phyloP scores from a whole-genome alignment of 768 basidiomycete species.

The Mrakia blollopis region DNA sequence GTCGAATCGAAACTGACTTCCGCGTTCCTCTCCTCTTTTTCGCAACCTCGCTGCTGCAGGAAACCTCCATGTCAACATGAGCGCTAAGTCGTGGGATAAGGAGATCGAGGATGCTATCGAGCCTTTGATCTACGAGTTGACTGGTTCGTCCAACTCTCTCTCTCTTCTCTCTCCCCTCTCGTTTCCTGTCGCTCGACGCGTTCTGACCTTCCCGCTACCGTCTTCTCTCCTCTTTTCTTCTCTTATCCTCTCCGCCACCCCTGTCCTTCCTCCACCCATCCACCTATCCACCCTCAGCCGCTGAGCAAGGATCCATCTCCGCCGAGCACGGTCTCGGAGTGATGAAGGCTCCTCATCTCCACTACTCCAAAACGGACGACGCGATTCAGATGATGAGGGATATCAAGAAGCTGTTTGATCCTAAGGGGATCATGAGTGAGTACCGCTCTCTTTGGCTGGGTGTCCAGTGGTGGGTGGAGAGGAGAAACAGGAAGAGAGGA shows the following conservation, averaged over 20 bases:
- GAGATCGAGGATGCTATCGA: conserved; percentile 85
- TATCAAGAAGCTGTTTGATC: conserved; percentile 85
- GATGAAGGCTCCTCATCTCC: conserved; percentile 85
- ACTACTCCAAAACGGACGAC: conserved; percentile 73
- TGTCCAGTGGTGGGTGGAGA: not conserved
- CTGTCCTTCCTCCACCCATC: conserved; percentile 17
- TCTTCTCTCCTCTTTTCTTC: not conserved
- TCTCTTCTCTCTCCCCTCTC: not conserved
- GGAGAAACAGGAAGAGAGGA: too few species aligned
- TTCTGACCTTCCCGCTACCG: too few species aligned
- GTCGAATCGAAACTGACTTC: not conserved
- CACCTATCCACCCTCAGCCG: conserved; percentile 49
- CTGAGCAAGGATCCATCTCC: conserved; percentile 79
- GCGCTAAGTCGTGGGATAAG: conserved; percentile 71
- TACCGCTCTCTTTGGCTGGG: not conserved
- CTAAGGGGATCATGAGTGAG: conserved; percentile 74
- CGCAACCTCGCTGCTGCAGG: too few species aligned
- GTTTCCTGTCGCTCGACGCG: not conserved
- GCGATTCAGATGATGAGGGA: conserved; percentile 85
- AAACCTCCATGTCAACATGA: conserved; percentile 87
- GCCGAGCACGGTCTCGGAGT: conserved; percentile 97
- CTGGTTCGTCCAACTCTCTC: conserved; percentile 44
- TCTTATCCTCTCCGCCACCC: not conserved
- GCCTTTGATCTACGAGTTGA: conserved; percentile 90
- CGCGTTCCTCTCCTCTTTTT: not conserved